Conservation (phyloP, 2,329 filamentous ascomycete species). For the Cladosporium oxysporum region DNA sequence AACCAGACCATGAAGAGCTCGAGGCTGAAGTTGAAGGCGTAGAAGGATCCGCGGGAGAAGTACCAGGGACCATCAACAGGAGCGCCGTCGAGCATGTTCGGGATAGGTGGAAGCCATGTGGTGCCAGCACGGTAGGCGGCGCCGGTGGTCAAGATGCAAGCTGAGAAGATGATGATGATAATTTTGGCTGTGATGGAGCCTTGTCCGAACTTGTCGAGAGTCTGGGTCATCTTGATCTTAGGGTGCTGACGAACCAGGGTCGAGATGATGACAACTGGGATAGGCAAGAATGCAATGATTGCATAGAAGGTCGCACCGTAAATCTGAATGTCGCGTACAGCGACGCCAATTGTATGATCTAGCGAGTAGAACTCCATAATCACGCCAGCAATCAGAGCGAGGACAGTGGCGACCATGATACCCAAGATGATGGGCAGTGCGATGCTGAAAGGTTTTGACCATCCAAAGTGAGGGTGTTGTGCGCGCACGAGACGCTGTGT, state of each 20-base stretch:
- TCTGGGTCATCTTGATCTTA: constrained; percentile 23
- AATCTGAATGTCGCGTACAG: constrained; percentile 63
- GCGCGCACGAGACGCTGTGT: constrained; percentile 73
- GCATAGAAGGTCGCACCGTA: constrained; percentile 64
- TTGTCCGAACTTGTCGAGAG: constrained; percentile 63
- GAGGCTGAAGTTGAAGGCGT: constrained; percentile 74
- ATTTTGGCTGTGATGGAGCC: constrained; percentile 69
- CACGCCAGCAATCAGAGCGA: constrained; percentile 66
- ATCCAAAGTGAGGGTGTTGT: constrained; percentile 69
- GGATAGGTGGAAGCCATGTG: constrained; percentile 51
- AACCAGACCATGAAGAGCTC: constrained; percentile 70
- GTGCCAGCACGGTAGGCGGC: constrained; percentile 68
- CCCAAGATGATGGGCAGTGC: constrained; percentile 61
- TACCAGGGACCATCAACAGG: constrained; percentile 65
- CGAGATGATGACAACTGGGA: constrained; percentile 56
- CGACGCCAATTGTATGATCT: constrained; percentile 45
- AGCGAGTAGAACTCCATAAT: constrained; percentile 70
- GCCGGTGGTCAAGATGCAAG: constrained; percentile 65
- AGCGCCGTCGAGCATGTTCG: constrained; percentile 35
- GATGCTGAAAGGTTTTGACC: constrained; percentile 57
- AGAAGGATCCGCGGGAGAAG: constrained; percentile 71
- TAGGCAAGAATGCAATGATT: constrained; percentile 66
- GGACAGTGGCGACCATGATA: constrained; percentile 59
- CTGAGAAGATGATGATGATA: constrained; percentile 61
- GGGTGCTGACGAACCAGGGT: constrained; percentile 46